phyloP scores from a whole-genome alignment of 108 stramenopile species.

The Cyclotella kingstonii region DNA sequence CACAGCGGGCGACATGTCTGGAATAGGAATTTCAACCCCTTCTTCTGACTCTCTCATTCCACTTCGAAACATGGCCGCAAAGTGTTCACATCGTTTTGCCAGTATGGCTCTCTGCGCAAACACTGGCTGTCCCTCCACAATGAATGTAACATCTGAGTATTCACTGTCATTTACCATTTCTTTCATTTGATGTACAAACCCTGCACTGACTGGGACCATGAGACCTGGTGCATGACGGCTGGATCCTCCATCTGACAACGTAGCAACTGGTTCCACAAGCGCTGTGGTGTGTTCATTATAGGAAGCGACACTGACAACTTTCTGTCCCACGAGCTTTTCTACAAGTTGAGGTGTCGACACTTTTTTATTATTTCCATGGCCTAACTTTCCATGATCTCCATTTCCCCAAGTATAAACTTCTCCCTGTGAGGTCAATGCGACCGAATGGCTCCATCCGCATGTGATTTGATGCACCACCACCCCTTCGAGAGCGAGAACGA shows the following conservation, averaged over 20 bases:
- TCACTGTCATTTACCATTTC: slow-evolving; percentile 88
- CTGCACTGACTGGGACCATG: slow-evolving; percentile 68
- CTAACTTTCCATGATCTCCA: slow-evolving; percentile 87
- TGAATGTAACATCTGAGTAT: slow-evolving; percentile 91
- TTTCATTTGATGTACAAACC: slow-evolving; percentile 79
- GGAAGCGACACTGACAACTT: slow-evolving; percentile 90
- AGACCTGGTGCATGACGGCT: slow-evolving; percentile 44
- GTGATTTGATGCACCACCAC: slow-evolving; percentile 86
- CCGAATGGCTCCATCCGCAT: slow-evolving; percentile 96
- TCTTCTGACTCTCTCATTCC: slow-evolving; percentile 88
- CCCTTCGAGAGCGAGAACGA: slow-evolving; percentile 74
- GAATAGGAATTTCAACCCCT: slow-evolving; percentile 59
- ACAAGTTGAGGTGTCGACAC: slow-evolving; percentile 86
- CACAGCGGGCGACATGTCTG: slow-evolving; percentile 66
- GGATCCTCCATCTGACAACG: slow-evolving; percentile 53
- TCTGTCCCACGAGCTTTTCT: slow-evolving; percentile 83
- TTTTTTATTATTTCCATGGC: slow-evolving; percentile 86
- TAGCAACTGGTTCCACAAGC: slow-evolving; percentile 70
- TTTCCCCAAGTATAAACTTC: slow-evolving; percentile 84
- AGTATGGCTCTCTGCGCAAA: slow-evolving; percentile 89
- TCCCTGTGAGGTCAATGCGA: slow-evolving; percentile 75
- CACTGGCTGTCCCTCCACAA: slow-evolving; percentile 86
- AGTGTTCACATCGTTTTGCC: slow-evolving; percentile 90
- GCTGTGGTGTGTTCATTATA: slow-evolving; percentile 98
- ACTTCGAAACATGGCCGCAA: slow-evolving; percentile 94